These are phyloP conservation scores for Brassica napus DNA, from an alignment of 345 rosid species.

Conservation along the genomic window DNA sequence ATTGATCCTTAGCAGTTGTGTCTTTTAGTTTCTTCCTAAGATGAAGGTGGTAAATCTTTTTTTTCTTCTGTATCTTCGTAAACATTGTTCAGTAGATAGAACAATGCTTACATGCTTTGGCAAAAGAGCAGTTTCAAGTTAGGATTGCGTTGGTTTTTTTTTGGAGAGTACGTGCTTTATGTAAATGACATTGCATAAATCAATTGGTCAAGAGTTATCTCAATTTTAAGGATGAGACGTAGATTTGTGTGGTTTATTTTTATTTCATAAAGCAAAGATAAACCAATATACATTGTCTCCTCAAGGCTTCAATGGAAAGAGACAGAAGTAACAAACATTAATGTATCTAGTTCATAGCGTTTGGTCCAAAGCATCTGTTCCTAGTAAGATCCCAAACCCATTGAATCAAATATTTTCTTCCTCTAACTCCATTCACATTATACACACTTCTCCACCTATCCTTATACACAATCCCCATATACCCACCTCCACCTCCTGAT, in stretches of 20 bases:
- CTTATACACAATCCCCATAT: constrained; percentile 70
- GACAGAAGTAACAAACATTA: constrained; percentile 9
- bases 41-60: constrained; percentile 2
- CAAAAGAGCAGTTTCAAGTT: background rate
- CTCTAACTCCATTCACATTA: constrained; percentile 71
- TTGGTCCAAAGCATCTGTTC: constrained; percentile 87
- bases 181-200: background rate
- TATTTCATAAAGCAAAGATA: constrained; percentile 13
- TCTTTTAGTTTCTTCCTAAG: constrained; percentile 13
- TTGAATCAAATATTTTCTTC: constrained; percentile 80
- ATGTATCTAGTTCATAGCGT: constrained; percentile 66
- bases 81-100: background rate
- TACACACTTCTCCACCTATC: constrained; percentile 73
- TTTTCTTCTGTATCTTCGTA: background rate
- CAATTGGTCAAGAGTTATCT: background rate
- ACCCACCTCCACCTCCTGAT: constrained; percentile 95
- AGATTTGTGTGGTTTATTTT: background rate
- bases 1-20: background rate
- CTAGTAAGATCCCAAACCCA: constrained; percentile 91
- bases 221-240: background rate
- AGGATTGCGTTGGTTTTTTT: background rate
- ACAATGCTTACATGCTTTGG: background rate
- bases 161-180: background rate
- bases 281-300: constrained; percentile 9
- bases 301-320: background rate